These are phyloP conservation scores for Penicillium sp. DNA, from an alignment of 2,329 filamentous ascomycete genomes.

Conservation along the genomic window DNA sequence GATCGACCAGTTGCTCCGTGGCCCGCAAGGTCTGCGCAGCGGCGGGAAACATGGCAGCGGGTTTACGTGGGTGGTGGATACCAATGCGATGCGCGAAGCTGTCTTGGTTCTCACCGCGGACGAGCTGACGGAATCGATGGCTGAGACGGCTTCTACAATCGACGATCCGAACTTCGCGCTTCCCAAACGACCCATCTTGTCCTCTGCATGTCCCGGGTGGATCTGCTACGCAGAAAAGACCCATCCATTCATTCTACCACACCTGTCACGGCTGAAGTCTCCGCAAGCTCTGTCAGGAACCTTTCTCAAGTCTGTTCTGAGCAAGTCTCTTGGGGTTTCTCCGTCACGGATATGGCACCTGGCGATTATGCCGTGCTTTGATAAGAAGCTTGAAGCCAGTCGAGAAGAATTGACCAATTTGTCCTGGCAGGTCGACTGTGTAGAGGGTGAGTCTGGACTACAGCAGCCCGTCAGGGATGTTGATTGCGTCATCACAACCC, in stretches of 20 bases:
- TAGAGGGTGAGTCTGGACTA: constrained; percentile 28
- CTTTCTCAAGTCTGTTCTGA: constrained; percentile 78
- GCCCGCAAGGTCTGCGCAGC: constrained; percentile 60
- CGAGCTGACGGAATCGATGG: constrained; percentile 53
- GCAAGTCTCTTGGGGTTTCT: constrained; percentile 62
- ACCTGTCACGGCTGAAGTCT: constrained; percentile 86
- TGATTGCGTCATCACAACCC: constrained; percentile 95
- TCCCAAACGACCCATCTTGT: constrained; percentile 51
- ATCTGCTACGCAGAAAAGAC: constrained; percentile 99
- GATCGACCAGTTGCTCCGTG: constrained; percentile 72
- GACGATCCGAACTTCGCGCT: constrained; percentile 12
- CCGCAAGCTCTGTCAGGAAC: constrained; percentile 90
- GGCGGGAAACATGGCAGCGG: constrained; percentile 68
- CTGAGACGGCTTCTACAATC: background rate
- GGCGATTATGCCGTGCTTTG: constrained; percentile 96
- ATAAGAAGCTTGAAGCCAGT: constrained; percentile 96
- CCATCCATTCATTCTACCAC: constrained; percentile 84
- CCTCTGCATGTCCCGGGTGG: constrained; percentile 93
- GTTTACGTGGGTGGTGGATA: constrained; percentile 88
- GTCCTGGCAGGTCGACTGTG: constrained; percentile 53
- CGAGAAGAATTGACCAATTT: constrained; percentile 82
- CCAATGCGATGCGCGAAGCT: constrained; percentile 73
- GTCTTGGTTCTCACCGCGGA: constrained; percentile 74
- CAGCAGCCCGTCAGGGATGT: constrained; percentile 66
- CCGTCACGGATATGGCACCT: constrained; percentile 87